phyloP scores from a whole-genome alignment of 2,329 filamentous ascomycete species.

The Fonsecaea monophora region DNA sequence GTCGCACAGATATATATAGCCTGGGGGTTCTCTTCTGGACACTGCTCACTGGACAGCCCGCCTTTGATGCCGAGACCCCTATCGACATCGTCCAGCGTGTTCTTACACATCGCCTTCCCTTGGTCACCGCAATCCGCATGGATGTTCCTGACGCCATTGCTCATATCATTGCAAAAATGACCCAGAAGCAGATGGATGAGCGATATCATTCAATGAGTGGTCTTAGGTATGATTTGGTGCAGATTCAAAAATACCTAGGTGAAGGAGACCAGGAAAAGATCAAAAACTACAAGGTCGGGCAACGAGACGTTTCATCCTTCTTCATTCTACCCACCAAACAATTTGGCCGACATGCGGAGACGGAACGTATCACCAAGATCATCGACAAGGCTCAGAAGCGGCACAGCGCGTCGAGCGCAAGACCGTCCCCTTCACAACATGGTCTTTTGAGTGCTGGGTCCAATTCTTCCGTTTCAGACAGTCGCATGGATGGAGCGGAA shows the following conservation, averaged over 20 bases:
- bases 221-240: conserved; percentile 77
- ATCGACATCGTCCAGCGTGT: conserved; percentile 93
- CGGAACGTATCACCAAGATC: conserved; percentile 71
- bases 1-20: conserved; percentile 90
- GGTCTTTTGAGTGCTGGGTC: conserved; percentile 59
- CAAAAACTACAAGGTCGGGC: conserved; percentile 75
- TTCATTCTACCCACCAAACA: conserved; percentile 84
- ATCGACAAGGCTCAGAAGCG: conserved; percentile 77
- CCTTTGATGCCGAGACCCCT: conserved; percentile 79
- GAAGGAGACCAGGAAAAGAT: conserved; percentile 76
- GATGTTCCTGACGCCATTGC: conserved; percentile 86
- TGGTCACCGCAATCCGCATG: conserved; percentile 75
- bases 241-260: conserved; percentile 75
- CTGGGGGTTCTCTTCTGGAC: conserved; percentile 89
- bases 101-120: conserved; percentile 76
- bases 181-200: conserved; percentile 83
- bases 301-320: conserved; percentile 89
- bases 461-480: conserved; percentile 60
- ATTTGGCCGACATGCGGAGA: conserved; percentile 79
- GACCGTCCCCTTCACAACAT: conserved; percentile 47
- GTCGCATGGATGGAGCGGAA: conserved; percentile 58
- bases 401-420: conserved; percentile 55
- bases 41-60: conserved; percentile 77
- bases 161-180: conserved; percentile 88
- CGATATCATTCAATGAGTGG: conserved; percentile 90